These are phyloP conservation scores for Cadophora luteo-olivacea DNA, from an alignment of 2,329 filamentous ascomycete species.

Conservation along the genomic window DNA sequence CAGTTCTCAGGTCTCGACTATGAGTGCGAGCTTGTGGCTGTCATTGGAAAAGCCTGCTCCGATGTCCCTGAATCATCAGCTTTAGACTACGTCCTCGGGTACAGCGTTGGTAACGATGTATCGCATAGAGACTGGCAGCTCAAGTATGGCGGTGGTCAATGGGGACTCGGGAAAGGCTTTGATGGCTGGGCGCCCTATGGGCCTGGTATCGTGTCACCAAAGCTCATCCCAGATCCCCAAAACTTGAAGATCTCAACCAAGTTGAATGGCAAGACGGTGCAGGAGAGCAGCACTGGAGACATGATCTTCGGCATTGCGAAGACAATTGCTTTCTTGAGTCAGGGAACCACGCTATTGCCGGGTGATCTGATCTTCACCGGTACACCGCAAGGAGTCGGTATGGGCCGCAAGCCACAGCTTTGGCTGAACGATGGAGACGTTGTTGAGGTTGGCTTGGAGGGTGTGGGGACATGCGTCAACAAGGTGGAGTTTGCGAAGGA, in stretches of 20 bases:
- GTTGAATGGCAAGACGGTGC: slow-evolving; percentile 64
- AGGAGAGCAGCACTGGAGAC: slow-evolving; percentile 63
- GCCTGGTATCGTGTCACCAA: slow-evolving; percentile 69
- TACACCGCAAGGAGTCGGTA: slow-evolving; percentile 74
- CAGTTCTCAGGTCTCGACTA: slow-evolving; percentile 73
- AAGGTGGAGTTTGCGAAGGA: slow-evolving; percentile 53
- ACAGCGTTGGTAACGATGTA: slow-evolving; percentile 80
- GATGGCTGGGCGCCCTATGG: slow-evolving; percentile 79
- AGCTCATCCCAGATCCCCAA: slow-evolving; percentile 63
- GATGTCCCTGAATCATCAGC: slow-evolving; percentile 71
- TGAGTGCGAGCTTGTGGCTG: slow-evolving; percentile 77
- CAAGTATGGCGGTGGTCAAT: slow-evolving; percentile 71
- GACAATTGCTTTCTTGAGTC: slow-evolving; percentile 64
- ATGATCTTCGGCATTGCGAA: slow-evolving; percentile 69
- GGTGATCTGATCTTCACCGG: slow-evolving; percentile 73
- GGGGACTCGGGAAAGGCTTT: slow-evolving; percentile 76
- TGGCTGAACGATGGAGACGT: slow-evolving; percentile 75
- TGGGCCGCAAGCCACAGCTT: slow-evolving; percentile 69
- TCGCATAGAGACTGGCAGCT: slow-evolving; percentile 81
- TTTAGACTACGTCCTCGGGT: slow-evolving; percentile 76
- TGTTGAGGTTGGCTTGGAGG: slow-evolving; percentile 71
- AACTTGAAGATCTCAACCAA: slow-evolving; percentile 61
- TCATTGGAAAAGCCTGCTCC: slow-evolving; percentile 72
- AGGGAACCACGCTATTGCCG: slow-evolving; percentile 66
- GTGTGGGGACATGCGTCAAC: slow-evolving; percentile 66